Evolutionary conservation across 106 monocot genomes (phyloP).

Genomic region (Acanthochlamys bracteata): DNA sequence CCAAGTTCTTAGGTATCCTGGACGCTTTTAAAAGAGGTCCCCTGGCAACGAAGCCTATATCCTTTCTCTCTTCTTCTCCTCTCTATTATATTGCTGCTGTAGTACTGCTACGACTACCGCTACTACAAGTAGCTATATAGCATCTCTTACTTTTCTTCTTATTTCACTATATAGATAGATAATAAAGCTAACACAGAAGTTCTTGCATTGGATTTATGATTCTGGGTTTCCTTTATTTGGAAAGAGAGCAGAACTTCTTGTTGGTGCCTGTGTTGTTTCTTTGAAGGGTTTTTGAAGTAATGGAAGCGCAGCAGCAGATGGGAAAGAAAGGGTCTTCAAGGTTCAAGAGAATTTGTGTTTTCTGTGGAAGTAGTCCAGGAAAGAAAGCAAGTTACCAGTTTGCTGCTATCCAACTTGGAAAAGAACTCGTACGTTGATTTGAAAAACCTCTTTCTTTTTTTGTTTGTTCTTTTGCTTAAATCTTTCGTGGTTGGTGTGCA

Average conservation of each 20-base stretch:
- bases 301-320: slow-evolving; percentile 3
- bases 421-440: slow-evolving; percentile 32
- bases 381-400: slow-evolving; percentile 43
- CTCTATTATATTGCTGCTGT: not conserved
- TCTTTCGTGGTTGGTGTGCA: not conserved
- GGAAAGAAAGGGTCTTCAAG: slow-evolving; percentile 7
- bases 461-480: not conserved
- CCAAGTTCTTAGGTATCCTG: not conserved
- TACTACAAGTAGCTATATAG: not conserved
- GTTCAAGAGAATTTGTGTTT: slow-evolving; percentile 50
- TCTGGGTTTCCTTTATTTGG: too few species aligned
- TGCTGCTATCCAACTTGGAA: slow-evolving; percentile 43
- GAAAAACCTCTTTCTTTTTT: slow-evolving; percentile 5
- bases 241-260: too few species aligned
- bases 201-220: too few species aligned
- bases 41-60: not conserved
- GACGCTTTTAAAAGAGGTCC: not conserved
- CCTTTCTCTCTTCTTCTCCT: not conserved
- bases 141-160: not conserved
- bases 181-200: too few species aligned
- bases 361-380: slow-evolving; percentile 59
- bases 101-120: not conserved
- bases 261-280: too few species aligned
- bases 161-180: too few species aligned
- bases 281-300: not conserved